A percentile compares a stretch with the other conserved stretches of the same genome.
Evolutionary conservation across 441 rosid species (phyloP).

Genomic region (Pelargonium citronellum): DNA sequence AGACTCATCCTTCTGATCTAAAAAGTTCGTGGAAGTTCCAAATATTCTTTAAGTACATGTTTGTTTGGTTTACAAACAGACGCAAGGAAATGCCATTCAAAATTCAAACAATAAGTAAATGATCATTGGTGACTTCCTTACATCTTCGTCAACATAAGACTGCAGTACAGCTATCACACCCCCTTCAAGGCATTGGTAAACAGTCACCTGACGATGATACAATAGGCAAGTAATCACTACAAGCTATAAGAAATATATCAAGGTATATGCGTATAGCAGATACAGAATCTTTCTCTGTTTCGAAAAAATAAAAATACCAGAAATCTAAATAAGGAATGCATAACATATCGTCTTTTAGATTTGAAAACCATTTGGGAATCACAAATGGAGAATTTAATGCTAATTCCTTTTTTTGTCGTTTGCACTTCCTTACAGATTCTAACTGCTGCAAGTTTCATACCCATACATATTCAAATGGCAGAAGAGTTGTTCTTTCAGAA

Average conservation of each 20-base stretch:
- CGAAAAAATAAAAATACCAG: not conserved
- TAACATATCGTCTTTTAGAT: not conserved
- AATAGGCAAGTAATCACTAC: not conserved
- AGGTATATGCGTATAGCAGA: not conserved
- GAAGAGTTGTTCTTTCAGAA: not conserved
- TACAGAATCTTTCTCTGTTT: not conserved
- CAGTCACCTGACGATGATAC: conserved; percentile 51
- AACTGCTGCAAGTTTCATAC: not conserved
- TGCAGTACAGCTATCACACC: conserved; percentile 78
- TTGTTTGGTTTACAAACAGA: conserved; percentile 1
- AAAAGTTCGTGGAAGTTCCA: conserved; percentile 43
- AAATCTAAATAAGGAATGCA: not conserved
- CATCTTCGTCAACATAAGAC: conserved; percentile 89
- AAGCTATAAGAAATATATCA: conserved; percentile 5
- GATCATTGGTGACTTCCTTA: conserved; percentile 33
- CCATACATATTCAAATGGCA: not conserved
- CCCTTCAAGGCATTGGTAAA: conserved; percentile 86
- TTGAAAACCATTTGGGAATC: not conserved
- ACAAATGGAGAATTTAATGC: not conserved
- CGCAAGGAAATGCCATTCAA: not conserved
- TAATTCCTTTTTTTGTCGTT: not conserved
- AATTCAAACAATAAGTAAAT: conserved; percentile 8
- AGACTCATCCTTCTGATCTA: conserved; percentile 92
- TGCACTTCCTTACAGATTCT: no score
- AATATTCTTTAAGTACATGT: conserved; percentile 24